Conservation (phyloP, 495 filamentous ascomycete species). For the Hypoxylon intermedium region DNA sequence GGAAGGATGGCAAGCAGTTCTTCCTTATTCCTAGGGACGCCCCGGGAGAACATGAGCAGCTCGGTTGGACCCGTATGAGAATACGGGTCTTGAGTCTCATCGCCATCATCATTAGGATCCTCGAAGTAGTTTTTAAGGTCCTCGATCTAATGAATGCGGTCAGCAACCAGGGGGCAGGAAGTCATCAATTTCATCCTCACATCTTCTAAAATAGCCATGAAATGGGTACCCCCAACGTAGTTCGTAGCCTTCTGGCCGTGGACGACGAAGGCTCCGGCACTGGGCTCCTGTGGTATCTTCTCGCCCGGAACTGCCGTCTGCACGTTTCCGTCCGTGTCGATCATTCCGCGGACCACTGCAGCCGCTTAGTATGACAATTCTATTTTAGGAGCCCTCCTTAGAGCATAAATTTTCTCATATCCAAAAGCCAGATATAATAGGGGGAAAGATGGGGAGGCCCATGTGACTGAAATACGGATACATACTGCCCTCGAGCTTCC, state of each 20-base stretch:
- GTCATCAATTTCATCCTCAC: too few relatives aligned
- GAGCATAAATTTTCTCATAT: too few relatives aligned
- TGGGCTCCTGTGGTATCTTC: slow-evolving; percentile 17
- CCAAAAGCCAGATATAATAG: too few relatives aligned
- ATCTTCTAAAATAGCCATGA: slow-evolving; percentile 63
- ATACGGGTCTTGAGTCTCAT: slow-evolving; percentile 36
- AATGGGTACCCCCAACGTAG: slow-evolving; percentile 62
- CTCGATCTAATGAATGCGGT: slow-evolving; percentile 47
- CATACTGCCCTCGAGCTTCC: slow-evolving; percentile 57
- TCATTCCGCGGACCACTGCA: slow-evolving; percentile 56
- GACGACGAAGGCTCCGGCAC: slow-evolving; percentile 42
- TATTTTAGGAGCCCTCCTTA: neutral
- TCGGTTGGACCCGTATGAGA: slow-evolving; percentile 42
- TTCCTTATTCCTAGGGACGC: slow-evolving; percentile 39
- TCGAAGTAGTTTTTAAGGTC: slow-evolving; percentile 56
- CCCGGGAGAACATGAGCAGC: slow-evolving; percentile 41
- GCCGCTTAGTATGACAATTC: slow-evolving; percentile 6
- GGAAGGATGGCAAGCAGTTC: slow-evolving; percentile 53
- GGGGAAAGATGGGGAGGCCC: too few relatives aligned
- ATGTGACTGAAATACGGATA: neutral
- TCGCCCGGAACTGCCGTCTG: slow-evolving; percentile 34
- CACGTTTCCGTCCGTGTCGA: slow-evolving; percentile 43
- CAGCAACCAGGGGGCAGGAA: too few relatives aligned
- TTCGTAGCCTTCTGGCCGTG: slow-evolving; percentile 46
- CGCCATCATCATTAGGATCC: slow-evolving; percentile 43